Percentiles rank a stretch among this genome's conserved stretches.
Conservation (phyloP, 2,329 filamentous ascomycete genomes). For the Alternaria atra region DNA sequence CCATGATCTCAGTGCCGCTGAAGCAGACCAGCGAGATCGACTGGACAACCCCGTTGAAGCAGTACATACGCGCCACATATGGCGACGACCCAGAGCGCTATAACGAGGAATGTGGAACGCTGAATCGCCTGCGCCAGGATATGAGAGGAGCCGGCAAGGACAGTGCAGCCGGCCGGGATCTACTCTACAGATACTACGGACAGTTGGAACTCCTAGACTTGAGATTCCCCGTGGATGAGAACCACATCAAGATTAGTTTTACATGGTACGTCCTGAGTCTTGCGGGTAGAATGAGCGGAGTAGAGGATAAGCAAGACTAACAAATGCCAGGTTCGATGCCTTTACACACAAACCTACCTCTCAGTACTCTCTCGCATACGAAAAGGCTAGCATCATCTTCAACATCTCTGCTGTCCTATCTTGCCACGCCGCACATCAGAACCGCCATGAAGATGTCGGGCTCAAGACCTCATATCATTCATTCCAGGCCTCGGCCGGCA, state of each 20-base stretch:
- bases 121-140: conserved; percentile 95
- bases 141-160: conserved; percentile 98
- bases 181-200: conserved; percentile 96
- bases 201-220: conserved; percentile 94
- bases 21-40: conserved; percentile 98
- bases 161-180: conserved; percentile 89
- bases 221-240: conserved; percentile 96
- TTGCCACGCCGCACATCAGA: conserved; percentile 92
- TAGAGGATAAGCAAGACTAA: conserved; percentile 26
- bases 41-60: conserved; percentile 91
- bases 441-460: conserved; percentile 88
- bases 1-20: conserved; percentile 94
- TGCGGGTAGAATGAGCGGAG: background rate
- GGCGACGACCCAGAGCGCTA: conserved; percentile 97
- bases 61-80: conserved; percentile 91
- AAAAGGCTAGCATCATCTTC: conserved; percentile 99
- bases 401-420: conserved; percentile 98
- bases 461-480: conserved; percentile 98
- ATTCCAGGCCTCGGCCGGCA: conserved; percentile 96
- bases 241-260: conserved; percentile 98
- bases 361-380: conserved; percentile 95
- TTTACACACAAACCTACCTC: conserved; percentile 98
- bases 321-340: conserved; percentile 85
- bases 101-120: conserved; percentile 89
- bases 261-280: conserved; percentile 74